phyloP scores from a whole-genome alignment of 257 asterid species.

The Cordia subcordata region DNA sequence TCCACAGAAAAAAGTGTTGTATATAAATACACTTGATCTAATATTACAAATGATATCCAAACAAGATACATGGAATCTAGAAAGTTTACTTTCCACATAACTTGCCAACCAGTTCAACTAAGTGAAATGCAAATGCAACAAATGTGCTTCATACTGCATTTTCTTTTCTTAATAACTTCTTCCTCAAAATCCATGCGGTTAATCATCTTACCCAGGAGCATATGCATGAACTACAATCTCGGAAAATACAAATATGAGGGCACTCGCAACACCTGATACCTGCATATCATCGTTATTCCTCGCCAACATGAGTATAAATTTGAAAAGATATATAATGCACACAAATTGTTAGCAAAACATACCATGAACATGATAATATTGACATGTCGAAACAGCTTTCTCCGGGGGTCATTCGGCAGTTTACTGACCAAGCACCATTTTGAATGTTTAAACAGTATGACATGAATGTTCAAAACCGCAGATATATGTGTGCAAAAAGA shows the following conservation, averaged over 20 bases:
- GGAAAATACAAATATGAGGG: conserved; percentile 34
- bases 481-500: no score
- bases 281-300: conserved; percentile 20
- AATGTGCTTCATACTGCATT: no score
- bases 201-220: conserved; percentile 51
- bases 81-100: no score
- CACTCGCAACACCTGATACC: conserved; percentile 34
- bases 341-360: not conserved
- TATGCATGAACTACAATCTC: conserved; percentile 32
- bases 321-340: not conserved
- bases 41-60: no score
- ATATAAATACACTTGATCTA: no score
- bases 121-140: no score
- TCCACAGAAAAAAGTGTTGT: no score
- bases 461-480: no score
- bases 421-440: conserved; percentile 25
- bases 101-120: no score
- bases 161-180: no score
- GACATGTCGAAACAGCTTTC: conserved; percentile 33
- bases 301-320: not conserved
- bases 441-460: not conserved
- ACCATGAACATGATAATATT: conserved; percentile 23
- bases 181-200: not conserved
- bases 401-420: conserved; percentile 39
- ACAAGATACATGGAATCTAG: no score